Evolutionary conservation across 2,329 filamentous ascomycete genomes (phyloP).

Genomic region (Paecilomyces sp.): DNA sequence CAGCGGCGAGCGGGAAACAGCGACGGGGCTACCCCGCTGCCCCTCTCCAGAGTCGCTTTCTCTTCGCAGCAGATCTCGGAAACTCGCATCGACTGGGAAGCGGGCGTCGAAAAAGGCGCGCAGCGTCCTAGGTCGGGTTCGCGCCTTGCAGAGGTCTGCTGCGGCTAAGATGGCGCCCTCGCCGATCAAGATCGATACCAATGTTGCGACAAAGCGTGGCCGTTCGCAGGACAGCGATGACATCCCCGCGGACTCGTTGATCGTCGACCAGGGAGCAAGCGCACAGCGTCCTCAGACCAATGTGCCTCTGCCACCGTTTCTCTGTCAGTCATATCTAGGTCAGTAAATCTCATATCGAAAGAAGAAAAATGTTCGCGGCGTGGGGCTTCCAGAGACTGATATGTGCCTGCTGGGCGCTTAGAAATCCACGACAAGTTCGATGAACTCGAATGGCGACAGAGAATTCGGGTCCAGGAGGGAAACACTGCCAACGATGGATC

Average conservation of each 20-base stretch:
- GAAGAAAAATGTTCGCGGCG: neutral
- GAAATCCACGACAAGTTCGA: slow-evolving; percentile 55
- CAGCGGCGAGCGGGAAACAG: slow-evolving; percentile 17
- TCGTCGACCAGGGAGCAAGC: slow-evolving; percentile 18
- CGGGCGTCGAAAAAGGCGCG: slow-evolving; percentile 32
- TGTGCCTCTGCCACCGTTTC: slow-evolving; percentile 29
- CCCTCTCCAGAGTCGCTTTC: slow-evolving; percentile 22
- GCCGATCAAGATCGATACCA: slow-evolving; percentile 33
- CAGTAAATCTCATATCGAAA: slow-evolving; percentile 10
- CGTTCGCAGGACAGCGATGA: slow-evolving; percentile 27
- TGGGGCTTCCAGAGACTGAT: slow-evolving; percentile 1
- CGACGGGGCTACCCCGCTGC: slow-evolving; percentile 23
- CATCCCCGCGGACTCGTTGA: slow-evolving; percentile 17
- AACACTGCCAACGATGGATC: slow-evolving; percentile 37
- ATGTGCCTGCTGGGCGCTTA: slow-evolving; percentile 19
- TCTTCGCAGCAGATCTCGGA: slow-evolving; percentile 22
- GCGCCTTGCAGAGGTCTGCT: slow-evolving; percentile 32
- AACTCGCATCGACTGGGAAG: slow-evolving; percentile 23
- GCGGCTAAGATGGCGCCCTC: slow-evolving; percentile 36
- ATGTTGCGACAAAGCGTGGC: slow-evolving; percentile 31
- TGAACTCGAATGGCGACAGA: slow-evolving; percentile 55
- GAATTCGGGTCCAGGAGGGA: slow-evolving; percentile 45
- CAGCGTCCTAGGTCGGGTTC: slow-evolving; percentile 34
- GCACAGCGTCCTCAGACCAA: slow-evolving; percentile 20
- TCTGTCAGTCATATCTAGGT: slow-evolving; percentile 32